Evolutionary conservation across 2,329 filamentous ascomycete genomes (phyloP).

Genomic region (Penicillium sp.): DNA sequence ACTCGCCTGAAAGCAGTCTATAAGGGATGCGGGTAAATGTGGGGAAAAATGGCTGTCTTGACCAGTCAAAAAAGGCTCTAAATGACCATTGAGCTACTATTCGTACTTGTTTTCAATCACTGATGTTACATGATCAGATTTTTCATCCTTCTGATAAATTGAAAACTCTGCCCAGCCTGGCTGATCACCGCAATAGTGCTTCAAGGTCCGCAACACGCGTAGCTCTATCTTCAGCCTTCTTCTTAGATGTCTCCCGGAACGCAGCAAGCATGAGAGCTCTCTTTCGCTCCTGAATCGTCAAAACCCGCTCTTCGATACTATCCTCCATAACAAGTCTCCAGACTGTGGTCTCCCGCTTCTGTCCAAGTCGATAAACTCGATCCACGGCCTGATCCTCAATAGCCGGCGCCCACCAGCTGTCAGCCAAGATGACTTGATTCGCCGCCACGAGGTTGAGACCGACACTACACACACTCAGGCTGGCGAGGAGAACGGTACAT

Average conservation of each 20-base stretch:
- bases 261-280: slow-evolving; percentile 74
- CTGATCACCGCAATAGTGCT: slow-evolving; percentile 32
- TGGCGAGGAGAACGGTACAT: slow-evolving; percentile 77
- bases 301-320: slow-evolving; percentile 77
- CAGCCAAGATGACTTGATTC: slow-evolving; percentile 79
- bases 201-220: slow-evolving; percentile 56
- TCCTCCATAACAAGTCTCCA: slow-evolving; percentile 80
- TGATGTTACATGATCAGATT: too few relatives aligned
- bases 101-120: too few relatives aligned
- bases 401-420: slow-evolving; percentile 90
- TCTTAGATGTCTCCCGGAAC: slow-evolving; percentile 69
- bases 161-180: not conserved
- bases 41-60: too few relatives aligned
- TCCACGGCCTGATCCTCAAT: slow-evolving; percentile 92
- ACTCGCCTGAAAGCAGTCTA: too few relatives aligned
- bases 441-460: slow-evolving; percentile 84
- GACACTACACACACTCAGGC: slow-evolving; percentile 78
- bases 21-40: too few relatives aligned
- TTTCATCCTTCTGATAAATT: too few relatives aligned
- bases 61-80: too few relatives aligned
- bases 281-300: slow-evolving; percentile 78
- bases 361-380: slow-evolving; percentile 81
- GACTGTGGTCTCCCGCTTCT: slow-evolving; percentile 75
- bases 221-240: slow-evolving; percentile 55
- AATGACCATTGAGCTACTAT: too few relatives aligned